A percentile compares a stretch with the other conserved stretches of the same genome.
Evolutionary conservation across 2,329 filamentous ascomycete genomes (phyloP).

Genomic region (Colletotrichum orbiculare): DNA sequence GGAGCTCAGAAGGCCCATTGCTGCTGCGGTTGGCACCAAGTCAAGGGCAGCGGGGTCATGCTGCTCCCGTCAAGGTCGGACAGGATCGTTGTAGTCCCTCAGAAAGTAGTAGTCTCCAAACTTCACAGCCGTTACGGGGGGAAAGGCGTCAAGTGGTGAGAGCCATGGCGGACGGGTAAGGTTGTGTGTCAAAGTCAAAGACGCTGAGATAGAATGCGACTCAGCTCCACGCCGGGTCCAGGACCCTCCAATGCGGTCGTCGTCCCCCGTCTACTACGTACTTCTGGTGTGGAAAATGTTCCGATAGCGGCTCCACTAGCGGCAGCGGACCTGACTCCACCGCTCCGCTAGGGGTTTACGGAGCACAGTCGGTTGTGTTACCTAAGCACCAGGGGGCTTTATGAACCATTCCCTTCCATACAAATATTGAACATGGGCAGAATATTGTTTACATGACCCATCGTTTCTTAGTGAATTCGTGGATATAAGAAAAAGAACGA

Average conservation of each 20-base stretch:
- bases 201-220: slow-evolving; percentile 26
- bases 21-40: slow-evolving; percentile 16
- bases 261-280: background rate
- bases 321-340: slow-evolving; percentile 2
- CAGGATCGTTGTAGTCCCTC: background rate
- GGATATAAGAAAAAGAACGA: no score
- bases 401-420: no score
- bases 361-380: slow-evolving; percentile 1
- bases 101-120: background rate
- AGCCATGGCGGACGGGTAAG: slow-evolving; percentile 13
- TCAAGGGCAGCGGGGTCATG: slow-evolving; percentile 32
- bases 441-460: no score
- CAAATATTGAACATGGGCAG: no score
- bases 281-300: slow-evolving; percentile 19
- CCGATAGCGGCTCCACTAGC: slow-evolving; percentile 31
- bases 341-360: no score
- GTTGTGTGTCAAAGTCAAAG: slow-evolving; percentile 18
- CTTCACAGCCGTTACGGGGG: slow-evolving; percentile 23
- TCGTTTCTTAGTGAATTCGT: no score
- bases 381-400: no score
- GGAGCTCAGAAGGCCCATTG: slow-evolving; percentile 34
- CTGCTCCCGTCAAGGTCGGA: slow-evolving; percentile 13
- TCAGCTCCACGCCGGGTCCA: slow-evolving; percentile 28
- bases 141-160: slow-evolving; percentile 15
- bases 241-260: slow-evolving; percentile 29